Base-by-base conservation (phyloP, 108 stramenopile genomes). In the Fragilariopsis cylindrus region DNA sequence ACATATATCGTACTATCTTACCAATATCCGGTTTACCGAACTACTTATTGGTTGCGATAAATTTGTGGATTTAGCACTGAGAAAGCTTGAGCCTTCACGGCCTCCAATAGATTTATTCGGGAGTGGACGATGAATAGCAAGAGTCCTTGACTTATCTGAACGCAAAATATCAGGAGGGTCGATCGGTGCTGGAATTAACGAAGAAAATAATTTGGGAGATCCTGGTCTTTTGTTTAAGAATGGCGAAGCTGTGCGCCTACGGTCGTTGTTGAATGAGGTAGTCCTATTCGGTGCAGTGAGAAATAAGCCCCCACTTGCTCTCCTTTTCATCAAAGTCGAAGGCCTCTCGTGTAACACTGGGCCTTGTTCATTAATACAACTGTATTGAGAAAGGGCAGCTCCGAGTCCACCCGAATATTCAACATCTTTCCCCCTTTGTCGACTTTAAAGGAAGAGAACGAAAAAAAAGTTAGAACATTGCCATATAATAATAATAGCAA, bases 341-440 rank as follows among this genome's bases (percentile, higher is more conserved):
- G 76, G 52, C 48, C 56, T 62, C 11, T 65, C 65, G 0, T 12
- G 45, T 21, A 65, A 43, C 15, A 65, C 45, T 48, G 65, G 46
- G 7, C 65, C 65, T 15, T 49, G 67, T 21, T 52, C 71, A 45
- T 72, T 62, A n/a, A 48, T 64, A 21, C 52, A 48, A 18, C 46
- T 63, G 42, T 82, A 82, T 19, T 82, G 81, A 47, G 81, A 74
- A 57, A 82, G 73, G 7, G 81, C 81, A 45, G 81, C 81, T 16
- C 64, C 73, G 9, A 82, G 53, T 8, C 81, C 81, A 48, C 75
- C 73, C 15, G 70, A 13, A 63, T 9, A 40, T 43, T 63, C 62
- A 12, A 7, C 43, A 12, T 45, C 62, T 63, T 63, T 43, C 13
- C 21, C 62, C 46, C 40, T 63, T 63, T 63, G 62, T 4, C 62